phyloP scores from a whole-genome alignment of 495 filamentous ascomycete genomes.

The Xylona heveae region DNA sequence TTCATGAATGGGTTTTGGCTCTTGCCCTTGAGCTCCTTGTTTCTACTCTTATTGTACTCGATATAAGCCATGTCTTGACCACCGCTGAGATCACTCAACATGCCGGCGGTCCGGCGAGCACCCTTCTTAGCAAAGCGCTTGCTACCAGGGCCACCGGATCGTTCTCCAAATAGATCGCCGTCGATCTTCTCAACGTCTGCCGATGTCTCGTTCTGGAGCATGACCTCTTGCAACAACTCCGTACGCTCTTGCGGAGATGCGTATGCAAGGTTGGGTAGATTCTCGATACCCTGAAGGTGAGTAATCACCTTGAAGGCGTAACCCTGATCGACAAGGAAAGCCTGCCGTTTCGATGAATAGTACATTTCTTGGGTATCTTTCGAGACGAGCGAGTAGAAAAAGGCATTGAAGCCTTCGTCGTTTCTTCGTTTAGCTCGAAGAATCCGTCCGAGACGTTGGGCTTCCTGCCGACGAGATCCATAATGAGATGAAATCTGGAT shows the following conservation, averaged over 20 bases:
- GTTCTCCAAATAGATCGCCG: conserved; percentile 64
- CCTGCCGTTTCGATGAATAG: conserved; percentile 91
- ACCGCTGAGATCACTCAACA: conserved; percentile 63
- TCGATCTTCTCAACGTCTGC: conserved; percentile 56
- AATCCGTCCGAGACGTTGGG: conserved; percentile 85
- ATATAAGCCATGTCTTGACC: conserved; percentile 95
- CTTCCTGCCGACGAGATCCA: conserved; percentile 91
- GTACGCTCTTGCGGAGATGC: conserved; percentile 60
- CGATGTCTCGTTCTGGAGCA: conserved; percentile 68
- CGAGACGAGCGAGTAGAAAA: conserved; percentile 94
- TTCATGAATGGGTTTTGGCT: conserved; percentile 45
- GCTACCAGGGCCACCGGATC: conserved; percentile 19
- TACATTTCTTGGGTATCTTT: conserved; percentile 98
- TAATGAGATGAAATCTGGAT: conserved; percentile 99
- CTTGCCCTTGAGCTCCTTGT: conserved; percentile 68
- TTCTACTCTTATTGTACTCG: conserved; percentile 56
- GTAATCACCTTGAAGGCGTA: conserved; percentile 99
- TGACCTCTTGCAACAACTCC: conserved; percentile 78
- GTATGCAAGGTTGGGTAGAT: conserved; percentile 62
- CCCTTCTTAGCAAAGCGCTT: conserved; percentile 26
- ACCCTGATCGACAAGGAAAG: conserved; percentile 94
- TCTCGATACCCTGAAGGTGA: conserved; percentile 76
- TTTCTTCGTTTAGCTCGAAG: conserved; percentile 89
- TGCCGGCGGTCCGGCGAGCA: conserved; percentile 63
- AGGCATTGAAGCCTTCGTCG: conserved; percentile 98